These are phyloP conservation scores for Mycena indigotica DNA, from an alignment of 768 basidiomycete species.

Conservation along the genomic window DNA sequence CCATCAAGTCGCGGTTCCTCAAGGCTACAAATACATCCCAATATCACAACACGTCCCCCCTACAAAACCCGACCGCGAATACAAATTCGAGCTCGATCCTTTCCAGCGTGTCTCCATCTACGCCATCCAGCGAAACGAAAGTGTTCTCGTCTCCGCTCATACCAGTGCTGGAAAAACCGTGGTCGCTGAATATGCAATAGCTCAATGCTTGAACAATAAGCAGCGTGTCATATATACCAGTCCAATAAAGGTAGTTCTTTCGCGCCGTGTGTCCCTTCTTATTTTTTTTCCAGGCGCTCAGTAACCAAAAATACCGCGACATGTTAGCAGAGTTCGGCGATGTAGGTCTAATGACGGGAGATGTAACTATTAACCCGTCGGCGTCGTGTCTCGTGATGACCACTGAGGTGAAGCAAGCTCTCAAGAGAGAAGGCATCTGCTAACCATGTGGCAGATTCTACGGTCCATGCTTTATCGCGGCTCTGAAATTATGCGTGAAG, in stretches of 20 bases:
- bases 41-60: conserved; percentile 92
- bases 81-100: conserved; percentile 96
- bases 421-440: not conserved
- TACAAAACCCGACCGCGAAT: conserved; percentile 85
- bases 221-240: conserved; percentile 98
- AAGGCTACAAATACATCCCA: conserved; percentile 86
- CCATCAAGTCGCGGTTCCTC: conserved; percentile 95
- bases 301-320: conserved; percentile 99
- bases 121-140: conserved; percentile 96
- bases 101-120: conserved; percentile 95
- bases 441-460: conserved; percentile 66
- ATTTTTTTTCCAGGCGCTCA: conserved; percentile 71
- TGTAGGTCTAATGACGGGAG: conserved; percentile 98
- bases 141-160: conserved; percentile 96
- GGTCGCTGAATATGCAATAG: conserved; percentile 99
- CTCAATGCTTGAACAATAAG: conserved; percentile 89
- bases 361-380: conserved; percentile 97
- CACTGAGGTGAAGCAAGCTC: conserved; percentile 75
- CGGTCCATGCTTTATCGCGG: conserved; percentile 98
- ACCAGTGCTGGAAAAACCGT: conserved; percentile 99
- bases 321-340: conserved; percentile 97
- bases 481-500: conserved; percentile 98
- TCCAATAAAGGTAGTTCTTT: conserved; percentile 86
- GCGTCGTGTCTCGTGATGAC: conserved; percentile 99
- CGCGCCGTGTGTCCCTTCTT: conserved; percentile 21